Conservation (phyloP, 2,329 filamentous ascomycete genomes). For the Hymenoscyphus scutula region DNA sequence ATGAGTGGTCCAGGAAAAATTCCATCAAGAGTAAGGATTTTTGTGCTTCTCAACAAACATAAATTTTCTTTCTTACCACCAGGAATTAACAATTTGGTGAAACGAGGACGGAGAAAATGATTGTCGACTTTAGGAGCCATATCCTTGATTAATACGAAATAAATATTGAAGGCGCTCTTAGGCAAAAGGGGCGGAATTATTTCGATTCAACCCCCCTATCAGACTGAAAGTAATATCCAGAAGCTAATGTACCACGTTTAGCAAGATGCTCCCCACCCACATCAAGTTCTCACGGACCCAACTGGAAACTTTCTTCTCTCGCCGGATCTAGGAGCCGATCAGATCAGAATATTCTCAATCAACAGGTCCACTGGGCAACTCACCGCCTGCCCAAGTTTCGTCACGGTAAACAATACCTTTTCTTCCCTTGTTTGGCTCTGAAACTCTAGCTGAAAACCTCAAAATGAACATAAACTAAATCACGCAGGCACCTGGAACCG, state of each 20-base stretch:
- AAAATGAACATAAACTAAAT: neutral
- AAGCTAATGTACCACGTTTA: slow-evolving; percentile 23
- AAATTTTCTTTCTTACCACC: too few relatives aligned
- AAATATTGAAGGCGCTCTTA: too few relatives aligned
- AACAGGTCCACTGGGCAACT: slow-evolving; percentile 41
- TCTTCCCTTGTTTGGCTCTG: neutral
- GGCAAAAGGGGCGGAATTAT: neutral
- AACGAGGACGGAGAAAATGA: too few relatives aligned
- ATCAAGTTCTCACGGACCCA: slow-evolving; percentile 51
- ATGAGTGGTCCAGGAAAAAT: slow-evolving; percentile 36
- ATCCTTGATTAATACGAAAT: neutral
- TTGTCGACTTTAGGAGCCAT: too few relatives aligned
- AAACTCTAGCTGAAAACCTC: neutral
- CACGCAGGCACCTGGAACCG: slow-evolving; percentile 38
- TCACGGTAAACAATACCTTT: slow-evolving; percentile 19
- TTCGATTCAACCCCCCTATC: neutral
- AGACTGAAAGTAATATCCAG: neutral
- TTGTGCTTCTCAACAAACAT: neutral
- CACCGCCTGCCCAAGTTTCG: slow-evolving; percentile 37
- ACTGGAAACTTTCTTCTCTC: slow-evolving; percentile 47
- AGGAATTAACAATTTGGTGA: too few relatives aligned
- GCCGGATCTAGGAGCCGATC: slow-evolving; percentile 51
- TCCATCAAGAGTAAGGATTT: slow-evolving; percentile 21
- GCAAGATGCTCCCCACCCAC: slow-evolving; percentile 47
- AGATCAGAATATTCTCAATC: slow-evolving; percentile 47